Base-by-base conservation (phyloP, 2,329 filamentous ascomycete genomes). In the Neonectria hederae region DNA sequence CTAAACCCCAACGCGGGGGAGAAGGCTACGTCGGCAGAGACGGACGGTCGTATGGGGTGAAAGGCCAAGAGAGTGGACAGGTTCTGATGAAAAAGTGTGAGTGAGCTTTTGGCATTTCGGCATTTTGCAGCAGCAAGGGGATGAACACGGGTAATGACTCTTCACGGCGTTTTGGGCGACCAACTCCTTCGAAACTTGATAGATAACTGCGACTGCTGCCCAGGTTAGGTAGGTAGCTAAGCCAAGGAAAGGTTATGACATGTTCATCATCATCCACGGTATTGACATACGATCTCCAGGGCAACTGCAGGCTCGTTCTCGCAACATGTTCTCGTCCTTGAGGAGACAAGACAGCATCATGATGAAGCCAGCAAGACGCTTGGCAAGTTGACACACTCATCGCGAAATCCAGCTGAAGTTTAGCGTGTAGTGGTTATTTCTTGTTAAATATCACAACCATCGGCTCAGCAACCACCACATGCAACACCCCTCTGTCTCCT, bases 1-100 rank as follows among this genome's bases (percentile, higher is more conserved):
- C 83, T 99, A 55, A 95, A 91, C 75, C 92, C 92, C 9, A 90
- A 90, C 62, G 82, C 84, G 24, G 86, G 84, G 19, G 83, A 85
- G 52, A 83, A 83, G 74, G 78, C 81, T 2, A 82, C 82, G 8
- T 85, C 85, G 46, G 84, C 82, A 3, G 86, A 87, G 70, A 81
- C 81, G 22, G 85, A 88, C 69, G 84, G 81, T 71, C 79, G 85
- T 66, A 77, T 84, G 71, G 79, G 72, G 4, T 85, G 69, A 75
- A 52, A 57, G 19, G 26, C 19, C 13, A 17, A 45, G 35, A 22
- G 35, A 35, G n/a, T 22, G 14, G 35, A 35, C 24, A 46, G 22
- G 32, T 35, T 48, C 8, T 2, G 28, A 7, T 3, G 28, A 32
- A 30, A 11, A 17, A 30, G 26, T 30, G 52, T n/a, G 55, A 2